Evolutionary conservation across 2,329 filamentous ascomycete genomes (phyloP).

Genomic region (Xylaria polymorpha): DNA sequence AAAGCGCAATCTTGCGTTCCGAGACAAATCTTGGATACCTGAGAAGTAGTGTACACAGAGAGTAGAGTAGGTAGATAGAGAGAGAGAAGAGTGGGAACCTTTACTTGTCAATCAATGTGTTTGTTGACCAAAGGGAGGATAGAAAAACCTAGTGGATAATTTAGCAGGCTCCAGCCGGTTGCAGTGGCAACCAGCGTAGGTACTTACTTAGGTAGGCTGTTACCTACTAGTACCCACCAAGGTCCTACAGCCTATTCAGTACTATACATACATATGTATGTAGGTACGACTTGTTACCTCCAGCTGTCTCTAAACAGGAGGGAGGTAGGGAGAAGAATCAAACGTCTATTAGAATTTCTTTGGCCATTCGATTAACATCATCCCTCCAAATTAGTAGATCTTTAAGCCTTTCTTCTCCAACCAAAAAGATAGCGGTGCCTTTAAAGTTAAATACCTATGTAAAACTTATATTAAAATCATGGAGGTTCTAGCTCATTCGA

Average conservation of each 20-base stretch:
- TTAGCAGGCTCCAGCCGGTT: slow-evolving; percentile 28
- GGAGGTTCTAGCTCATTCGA: neutral
- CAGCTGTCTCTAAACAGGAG: too few species aligned
- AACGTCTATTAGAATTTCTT: neutral
- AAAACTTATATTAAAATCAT: too few species aligned
- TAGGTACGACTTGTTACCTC: too few species aligned
- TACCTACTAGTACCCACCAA: too few species aligned
- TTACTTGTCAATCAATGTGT: slow-evolving; percentile 26
- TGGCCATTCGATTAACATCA: neutral
- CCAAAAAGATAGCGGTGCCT: too few species aligned
- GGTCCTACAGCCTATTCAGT: too few species aligned
- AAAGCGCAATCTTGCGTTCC: slow-evolving; percentile 7
- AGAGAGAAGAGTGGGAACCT: slow-evolving; percentile 7
- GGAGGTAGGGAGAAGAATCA: too few species aligned
- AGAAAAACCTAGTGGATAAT: slow-evolving; percentile 29
- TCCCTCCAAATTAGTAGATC: neutral
- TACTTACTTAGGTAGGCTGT: neutral
- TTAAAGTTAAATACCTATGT: too few species aligned
- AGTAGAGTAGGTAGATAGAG: neutral
- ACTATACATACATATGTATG: too few species aligned
- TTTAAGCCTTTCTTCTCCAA: neutral
- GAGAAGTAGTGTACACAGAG: neutral
- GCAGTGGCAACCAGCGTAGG: slow-evolving; percentile 36
- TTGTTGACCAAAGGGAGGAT: slow-evolving; percentile 25
- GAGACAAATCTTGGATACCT: slow-evolving; percentile 15